Base-by-base conservation (phyloP, 2,329 filamentous ascomycete genomes). In the Alternaria ventricosa region DNA sequence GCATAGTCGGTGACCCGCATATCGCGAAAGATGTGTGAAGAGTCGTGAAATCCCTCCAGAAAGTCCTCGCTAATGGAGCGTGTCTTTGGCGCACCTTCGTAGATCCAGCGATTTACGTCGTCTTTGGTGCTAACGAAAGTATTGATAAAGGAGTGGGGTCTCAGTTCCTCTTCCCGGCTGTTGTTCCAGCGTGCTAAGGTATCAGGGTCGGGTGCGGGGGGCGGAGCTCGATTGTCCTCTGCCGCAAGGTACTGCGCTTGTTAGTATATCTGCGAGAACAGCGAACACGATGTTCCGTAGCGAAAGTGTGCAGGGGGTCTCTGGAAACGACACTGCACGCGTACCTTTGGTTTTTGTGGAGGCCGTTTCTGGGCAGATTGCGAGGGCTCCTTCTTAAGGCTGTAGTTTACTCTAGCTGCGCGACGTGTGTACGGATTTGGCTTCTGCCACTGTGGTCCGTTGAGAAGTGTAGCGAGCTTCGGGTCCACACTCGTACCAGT, bases 1-100 rank as follows among this genome's bases (percentile, higher is more conserved):
- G 33, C 44, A 22, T 70, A 72, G 18, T 66, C 69, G 15, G 70
- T 41, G 18, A 57, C 66, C 22, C 69, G 71, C 75, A 75, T 75
- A 13, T 61, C 27, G 45, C 36, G 28, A 22, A 27, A 63, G 9
- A 25, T 9, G 12, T 47, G 25, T 4, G 55, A 49, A 6, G 55
- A 54, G 13, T 23, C 12, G 15, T 28, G 10, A 8, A 22, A 27
- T 28, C 2, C 49, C 46, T 23, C 62, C 59, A 15, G 55, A 46
- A 20, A 60, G 8, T 13, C 45, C 5, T 27, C 5, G 4, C 47
- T 46, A 11, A 33, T 25, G 20, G 23, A 10, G 10, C 63, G 58
- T 45, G 33, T 45, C n/a, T 41, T 43, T 6, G 58, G 64, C 27
- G 56, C 45, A 30, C 62, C 61, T 25, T 68, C 55, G 55, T 57